These are phyloP conservation scores for Brassica carinata DNA, from an alignment of 345 rosid genomes.

Conservation along the genomic window DNA sequence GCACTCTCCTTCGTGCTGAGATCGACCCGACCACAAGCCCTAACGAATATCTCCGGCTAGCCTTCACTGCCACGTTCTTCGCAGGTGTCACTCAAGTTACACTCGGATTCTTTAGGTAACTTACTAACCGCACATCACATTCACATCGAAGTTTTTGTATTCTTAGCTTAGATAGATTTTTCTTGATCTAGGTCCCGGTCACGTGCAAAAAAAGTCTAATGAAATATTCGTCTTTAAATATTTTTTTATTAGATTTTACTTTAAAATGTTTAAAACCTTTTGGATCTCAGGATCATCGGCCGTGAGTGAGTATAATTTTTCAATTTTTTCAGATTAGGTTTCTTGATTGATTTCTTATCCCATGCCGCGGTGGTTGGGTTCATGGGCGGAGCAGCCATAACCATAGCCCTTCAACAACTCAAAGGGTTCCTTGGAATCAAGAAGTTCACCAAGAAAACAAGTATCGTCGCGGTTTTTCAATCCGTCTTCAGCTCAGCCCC, in stretches of 20 bases:
- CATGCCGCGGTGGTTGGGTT: conserved; percentile 95
- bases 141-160: not conserved
- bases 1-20: conserved; percentile 69
- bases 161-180: not conserved
- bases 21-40: conserved; percentile 56
- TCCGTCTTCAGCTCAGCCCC: conserved; percentile 39
- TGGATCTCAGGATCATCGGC: not conserved
- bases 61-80: conserved; percentile 90
- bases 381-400: conserved; percentile 94
- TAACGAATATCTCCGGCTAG: conserved; percentile 61
- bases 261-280: not conserved
- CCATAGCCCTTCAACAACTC: conserved; percentile 89
- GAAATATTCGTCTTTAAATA: not conserved
- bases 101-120: conserved; percentile 74
- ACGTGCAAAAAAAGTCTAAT: not conserved
- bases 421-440: conserved; percentile 84
- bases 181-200: not conserved
- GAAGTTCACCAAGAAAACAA: conserved; percentile 66
- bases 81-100: conserved; percentile 80
- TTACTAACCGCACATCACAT: not conserved
- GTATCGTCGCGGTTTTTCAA: conserved; percentile 46
- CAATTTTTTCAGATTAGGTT: conserved; percentile 63
- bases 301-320: not conserved
- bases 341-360: conserved; percentile 89
- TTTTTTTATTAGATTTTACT: not conserved